Conservation (phyloP, 2,329 filamentous ascomycete genomes). For the Phyllosticta paracitricarpa region DNA sequence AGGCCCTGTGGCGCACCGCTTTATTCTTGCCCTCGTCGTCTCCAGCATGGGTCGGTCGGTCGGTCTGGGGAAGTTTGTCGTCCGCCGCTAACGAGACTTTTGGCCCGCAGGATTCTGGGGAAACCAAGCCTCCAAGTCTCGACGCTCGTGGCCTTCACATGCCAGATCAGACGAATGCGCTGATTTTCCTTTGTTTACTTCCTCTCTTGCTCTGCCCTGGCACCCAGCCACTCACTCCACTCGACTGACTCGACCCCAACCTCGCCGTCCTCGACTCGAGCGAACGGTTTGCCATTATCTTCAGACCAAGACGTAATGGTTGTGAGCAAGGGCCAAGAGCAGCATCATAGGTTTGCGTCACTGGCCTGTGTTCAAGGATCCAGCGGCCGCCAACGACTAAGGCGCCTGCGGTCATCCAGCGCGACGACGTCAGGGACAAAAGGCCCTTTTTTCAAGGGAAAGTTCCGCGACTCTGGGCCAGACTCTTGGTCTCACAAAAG, state of each 20-base stretch:
- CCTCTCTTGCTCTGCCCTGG: background rate
- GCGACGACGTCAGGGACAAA: background rate
- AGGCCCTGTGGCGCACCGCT: background rate
- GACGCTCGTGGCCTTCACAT: background rate
- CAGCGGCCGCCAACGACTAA: background rate
- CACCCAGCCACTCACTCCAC: background rate
- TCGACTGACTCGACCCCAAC: background rate
- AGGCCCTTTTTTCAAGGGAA: background rate
- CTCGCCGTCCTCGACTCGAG: background rate
- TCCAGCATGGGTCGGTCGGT: background rate
- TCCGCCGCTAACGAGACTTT: background rate
- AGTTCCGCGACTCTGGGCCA: background rate
- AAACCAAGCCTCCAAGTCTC: background rate
- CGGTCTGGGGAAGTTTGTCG: background rate
- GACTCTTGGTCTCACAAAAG: background rate
- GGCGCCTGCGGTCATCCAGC: background rate
- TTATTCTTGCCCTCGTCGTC: background rate
- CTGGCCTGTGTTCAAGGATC: background rate
- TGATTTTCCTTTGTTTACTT: background rate
- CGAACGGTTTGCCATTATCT: background rate
- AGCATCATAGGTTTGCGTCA: background rate
- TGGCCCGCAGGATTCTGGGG: background rate
- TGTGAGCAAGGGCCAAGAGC: background rate
- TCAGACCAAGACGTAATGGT: background rate
- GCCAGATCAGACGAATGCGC: background rate